phyloP scores from a whole-genome alignment of 2,329 filamentous ascomycete genomes.

The Penicillium sp. region DNA sequence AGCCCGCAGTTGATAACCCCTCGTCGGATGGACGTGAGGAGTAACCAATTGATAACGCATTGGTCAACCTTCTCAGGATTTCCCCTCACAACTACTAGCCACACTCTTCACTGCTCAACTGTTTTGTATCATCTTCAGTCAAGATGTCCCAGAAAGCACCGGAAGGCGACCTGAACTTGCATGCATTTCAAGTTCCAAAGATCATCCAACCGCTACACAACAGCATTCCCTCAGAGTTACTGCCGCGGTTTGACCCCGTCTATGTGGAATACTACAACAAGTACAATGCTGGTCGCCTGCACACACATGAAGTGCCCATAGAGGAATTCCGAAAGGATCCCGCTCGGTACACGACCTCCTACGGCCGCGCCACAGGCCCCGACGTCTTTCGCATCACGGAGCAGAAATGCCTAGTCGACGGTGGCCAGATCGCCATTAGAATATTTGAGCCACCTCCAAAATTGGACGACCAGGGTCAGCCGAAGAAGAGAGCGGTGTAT shows the following conservation, averaged over 20 bases:
- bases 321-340: constrained; percentile 42
- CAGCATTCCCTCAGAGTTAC: constrained; percentile 40
- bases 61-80: too few species aligned
- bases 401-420: constrained; percentile 40
- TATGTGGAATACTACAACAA: constrained; percentile 45
- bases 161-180: constrained; percentile 23
- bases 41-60: too few species aligned
- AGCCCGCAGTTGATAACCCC: too few species aligned
- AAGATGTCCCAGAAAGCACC: too few species aligned
- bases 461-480: constrained; percentile 23
- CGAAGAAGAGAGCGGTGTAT: constrained; percentile 39
- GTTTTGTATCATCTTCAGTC: too few species aligned
- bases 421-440: constrained; percentile 40
- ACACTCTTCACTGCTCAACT: background rate
- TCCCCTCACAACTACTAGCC: background rate
- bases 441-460: constrained; percentile 40
- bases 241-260: constrained; percentile 40
- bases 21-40: too few species aligned
- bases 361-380: constrained; percentile 39
- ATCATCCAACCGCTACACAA: constrained; percentile 41
- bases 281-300: constrained; percentile 42
- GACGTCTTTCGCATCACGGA: constrained; percentile 42
- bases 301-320: constrained; percentile 45
- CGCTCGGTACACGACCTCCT: constrained; percentile 37
- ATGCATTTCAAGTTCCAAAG: constrained; percentile 23